phyloP scores from a whole-genome alignment of 176 grass and related monocot species.

The Carex kokanica region DNA sequence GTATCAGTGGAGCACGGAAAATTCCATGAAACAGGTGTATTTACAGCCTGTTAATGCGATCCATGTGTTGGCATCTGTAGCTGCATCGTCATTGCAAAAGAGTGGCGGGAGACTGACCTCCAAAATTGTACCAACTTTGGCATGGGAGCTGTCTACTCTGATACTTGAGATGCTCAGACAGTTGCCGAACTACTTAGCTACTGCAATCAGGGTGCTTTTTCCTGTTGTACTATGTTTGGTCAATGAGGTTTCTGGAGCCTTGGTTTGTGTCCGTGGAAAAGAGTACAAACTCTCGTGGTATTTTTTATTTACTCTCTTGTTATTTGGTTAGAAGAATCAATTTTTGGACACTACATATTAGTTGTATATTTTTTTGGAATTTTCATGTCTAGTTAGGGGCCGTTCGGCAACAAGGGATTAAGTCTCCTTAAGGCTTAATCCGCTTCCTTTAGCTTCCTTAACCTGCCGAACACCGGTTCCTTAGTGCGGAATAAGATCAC shows the following conservation, averaged over 20 bases:
- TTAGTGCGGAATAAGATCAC: too few relatives aligned
- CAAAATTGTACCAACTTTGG: constrained; percentile 50
- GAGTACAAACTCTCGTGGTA: constrained; percentile 36
- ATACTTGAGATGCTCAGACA: constrained; percentile 58
- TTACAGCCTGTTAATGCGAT: constrained; percentile 39
- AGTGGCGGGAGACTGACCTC: constrained; percentile 19
- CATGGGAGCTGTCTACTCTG: constrained; percentile 64
- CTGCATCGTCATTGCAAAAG: constrained; percentile 34
- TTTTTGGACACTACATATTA: not conserved
- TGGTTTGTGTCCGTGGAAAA: constrained; percentile 40
- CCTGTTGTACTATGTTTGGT: constrained; percentile 54
- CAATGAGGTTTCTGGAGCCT: constrained; percentile 30
- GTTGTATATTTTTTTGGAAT: not conserved
- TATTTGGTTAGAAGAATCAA: not conserved
- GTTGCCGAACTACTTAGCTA: constrained; percentile 43
- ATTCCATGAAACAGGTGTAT: not conserved
- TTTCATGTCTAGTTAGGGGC: not conserved
- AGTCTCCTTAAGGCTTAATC: too few relatives aligned
- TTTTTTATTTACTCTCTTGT: not conserved
- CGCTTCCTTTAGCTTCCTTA: too few relatives aligned
- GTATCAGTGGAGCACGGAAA: constrained; percentile 29
- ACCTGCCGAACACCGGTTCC: too few relatives aligned
- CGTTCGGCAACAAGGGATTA: too few relatives aligned
- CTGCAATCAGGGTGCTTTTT: constrained; percentile 49
- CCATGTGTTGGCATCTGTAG: constrained; percentile 43